Evolutionary conservation across 1,284 basidiomycete species (phyloP), one percentile per base, ranked within the genome.

Genomic region (Filobasidium uniguttulatum): DNA sequence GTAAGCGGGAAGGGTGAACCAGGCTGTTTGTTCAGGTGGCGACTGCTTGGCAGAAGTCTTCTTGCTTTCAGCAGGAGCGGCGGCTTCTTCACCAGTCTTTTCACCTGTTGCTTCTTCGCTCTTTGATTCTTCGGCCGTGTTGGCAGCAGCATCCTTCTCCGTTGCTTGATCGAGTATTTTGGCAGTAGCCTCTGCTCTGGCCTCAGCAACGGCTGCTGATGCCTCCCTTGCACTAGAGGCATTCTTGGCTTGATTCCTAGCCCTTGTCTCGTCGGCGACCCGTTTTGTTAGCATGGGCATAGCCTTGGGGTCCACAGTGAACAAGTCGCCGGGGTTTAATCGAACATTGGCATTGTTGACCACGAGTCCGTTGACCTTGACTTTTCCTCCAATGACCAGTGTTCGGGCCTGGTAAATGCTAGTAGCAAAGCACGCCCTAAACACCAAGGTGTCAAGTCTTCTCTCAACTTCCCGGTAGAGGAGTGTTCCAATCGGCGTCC

Each of bases 401-500:
- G 82, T 71, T 57, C 90, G 75, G 4, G 90, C 91, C 61, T 90
- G 82, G 68, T 91, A 96, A 20, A 93, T 83, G 60, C 83, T 88
- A 56, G 82, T 77, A 26, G 85, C 86, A 61, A 99, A 85, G 69
- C 93, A 97, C 54, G 80, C 80, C 49, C 94, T 75, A 71, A 97
- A 97, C 47, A 98, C 73, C 62, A 91, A 79, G 30, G 88, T 83
- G 62, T 99, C 94, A 61, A 98, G 76, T 62, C 94, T 70, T 58
- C 91, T 77, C 74, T 99, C 94, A n/a, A 97, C 77, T 67, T 93
- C 85, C 1, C 77, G 69, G 65, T 88, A 86, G 84, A 96, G 89
- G 75, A 96, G 77, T 64, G 84, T 86, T 44, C 83, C 85, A 15
- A 93, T 81, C 1, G 85, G 85, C 5, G 47, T 47, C 20, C 51